These are phyloP conservation scores for Cordia subcordata DNA, from an alignment of 257 asterid species.

Conservation along the genomic window DNA sequence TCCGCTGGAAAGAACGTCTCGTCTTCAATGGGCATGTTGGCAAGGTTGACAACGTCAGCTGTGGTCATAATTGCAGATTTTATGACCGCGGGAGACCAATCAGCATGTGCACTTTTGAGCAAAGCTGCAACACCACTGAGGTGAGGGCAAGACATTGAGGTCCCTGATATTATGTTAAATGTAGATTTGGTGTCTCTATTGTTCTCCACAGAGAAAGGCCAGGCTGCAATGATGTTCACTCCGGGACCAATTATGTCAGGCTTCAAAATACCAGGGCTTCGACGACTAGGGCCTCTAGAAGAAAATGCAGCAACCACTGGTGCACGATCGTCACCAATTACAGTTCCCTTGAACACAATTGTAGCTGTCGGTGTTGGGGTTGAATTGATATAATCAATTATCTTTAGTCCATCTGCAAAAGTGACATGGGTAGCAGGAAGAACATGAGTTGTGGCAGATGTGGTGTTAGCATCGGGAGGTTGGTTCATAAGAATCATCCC, in stretches of 20 bases:
- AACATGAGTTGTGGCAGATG: conserved; percentile 15
- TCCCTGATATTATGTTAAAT: conserved; percentile 43
- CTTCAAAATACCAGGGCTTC: conserved; percentile 46
- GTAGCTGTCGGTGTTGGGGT: conserved; percentile 18
- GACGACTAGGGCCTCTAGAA: conserved; percentile 33
- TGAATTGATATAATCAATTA: conserved; percentile 25
- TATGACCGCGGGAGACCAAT: conserved; percentile 44
- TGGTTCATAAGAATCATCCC: conserved; percentile 12
- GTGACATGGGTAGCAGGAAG: conserved; percentile 25
- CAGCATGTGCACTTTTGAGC: conserved; percentile 35
- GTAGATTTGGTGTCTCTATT: conserved; percentile 16
- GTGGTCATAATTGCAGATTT: conserved; percentile 58
- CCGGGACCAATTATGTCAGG: conserved; percentile 68
- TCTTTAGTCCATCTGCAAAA: conserved; percentile 8
- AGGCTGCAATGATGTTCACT: conserved; percentile 45
- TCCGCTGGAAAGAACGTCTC: conserved; percentile 22
- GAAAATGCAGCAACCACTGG: conserved; percentile 44
- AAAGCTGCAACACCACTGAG: conserved; percentile 41
- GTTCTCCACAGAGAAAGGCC: conserved; percentile 32
- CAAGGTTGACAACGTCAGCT: conserved; percentile 29
- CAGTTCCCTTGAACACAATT: conserved; percentile 36
- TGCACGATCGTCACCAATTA: conserved; percentile 33
- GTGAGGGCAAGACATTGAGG: conserved; percentile 55
- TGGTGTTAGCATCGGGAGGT: conserved; percentile 5
- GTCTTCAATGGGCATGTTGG: conserved; percentile 21